Conservation (phyloP, 768 basidiomycete species). For the Gymnopilus dilepis region DNA sequence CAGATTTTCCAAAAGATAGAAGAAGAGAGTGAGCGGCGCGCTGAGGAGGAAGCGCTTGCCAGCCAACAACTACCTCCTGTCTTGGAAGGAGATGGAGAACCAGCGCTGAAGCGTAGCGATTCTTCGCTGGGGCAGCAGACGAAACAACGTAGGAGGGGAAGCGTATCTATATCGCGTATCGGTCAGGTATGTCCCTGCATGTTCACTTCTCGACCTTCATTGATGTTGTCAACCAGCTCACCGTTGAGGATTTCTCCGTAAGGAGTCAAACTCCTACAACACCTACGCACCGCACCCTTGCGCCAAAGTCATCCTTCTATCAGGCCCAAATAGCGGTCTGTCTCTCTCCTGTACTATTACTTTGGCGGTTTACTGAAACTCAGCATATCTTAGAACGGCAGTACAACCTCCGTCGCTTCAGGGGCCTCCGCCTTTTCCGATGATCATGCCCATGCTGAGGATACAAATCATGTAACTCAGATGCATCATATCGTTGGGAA, state of each 20-base stretch:
- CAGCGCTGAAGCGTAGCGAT: constrained; percentile 19
- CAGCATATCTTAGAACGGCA: constrained; percentile 42
- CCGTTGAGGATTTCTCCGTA: constrained; percentile 29
- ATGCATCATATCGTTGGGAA: constrained; percentile 52
- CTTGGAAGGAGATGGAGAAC: constrained; percentile 18
- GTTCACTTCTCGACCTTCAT: neutral
- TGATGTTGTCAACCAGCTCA: constrained; percentile 25
- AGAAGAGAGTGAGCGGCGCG: constrained; percentile 58
- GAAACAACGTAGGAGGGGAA: constrained; percentile 50
- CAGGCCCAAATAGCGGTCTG: constrained; percentile 49
- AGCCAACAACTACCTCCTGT: neutral
- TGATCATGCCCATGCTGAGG: constrained; percentile 43
- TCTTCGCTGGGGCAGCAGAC: constrained; percentile 30
- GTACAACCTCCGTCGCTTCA: constrained; percentile 50
- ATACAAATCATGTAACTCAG: constrained; percentile 51
- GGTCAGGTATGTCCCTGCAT: constrained; percentile 51
- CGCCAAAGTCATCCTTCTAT: constrained; percentile 53
- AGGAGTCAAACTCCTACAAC: constrained; percentile 33
- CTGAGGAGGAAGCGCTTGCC: constrained; percentile 36
- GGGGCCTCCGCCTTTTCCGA: constrained; percentile 40
- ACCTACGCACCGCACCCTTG: constrained; percentile 43
- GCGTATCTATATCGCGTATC: constrained; percentile 64
- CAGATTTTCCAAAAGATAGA: constrained; percentile 69
- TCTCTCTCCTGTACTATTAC: constrained; percentile 9
- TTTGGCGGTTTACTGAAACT: constrained; percentile 4